A percentile compares a stretch with the other conserved stretches of the same genome.
Evolutionary conservation across 73 alveolate species (phyloP).

Genomic region (Symbiodinium natans): DNA sequence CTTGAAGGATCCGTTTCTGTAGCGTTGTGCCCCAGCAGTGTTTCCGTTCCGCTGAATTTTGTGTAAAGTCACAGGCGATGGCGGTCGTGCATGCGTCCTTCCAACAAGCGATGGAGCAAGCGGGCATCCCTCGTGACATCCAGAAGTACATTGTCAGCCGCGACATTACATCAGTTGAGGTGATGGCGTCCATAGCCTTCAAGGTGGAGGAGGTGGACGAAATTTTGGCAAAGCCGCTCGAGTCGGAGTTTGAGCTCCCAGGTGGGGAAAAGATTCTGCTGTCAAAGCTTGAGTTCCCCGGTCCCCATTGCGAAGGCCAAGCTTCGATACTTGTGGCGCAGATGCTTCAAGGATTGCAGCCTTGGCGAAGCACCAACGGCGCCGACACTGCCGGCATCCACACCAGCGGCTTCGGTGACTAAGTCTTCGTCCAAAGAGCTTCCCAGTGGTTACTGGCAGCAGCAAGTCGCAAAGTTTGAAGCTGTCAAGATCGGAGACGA

Average conservation of each 20-base stretch:
- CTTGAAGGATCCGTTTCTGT: too few relatives aligned
- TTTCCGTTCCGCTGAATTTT: not conserved
- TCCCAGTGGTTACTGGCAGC: not conserved
- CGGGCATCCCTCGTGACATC: not conserved
- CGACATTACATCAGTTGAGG: not conserved
- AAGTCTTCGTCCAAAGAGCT: not conserved
- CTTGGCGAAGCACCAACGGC: not conserved
- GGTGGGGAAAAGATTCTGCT: not conserved
- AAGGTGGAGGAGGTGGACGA: not conserved
- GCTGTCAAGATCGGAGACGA: not conserved
- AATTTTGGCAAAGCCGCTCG: not conserved
- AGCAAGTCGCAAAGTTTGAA: not conserved
- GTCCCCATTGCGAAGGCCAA: not conserved
- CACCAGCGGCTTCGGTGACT: too few relatives aligned
- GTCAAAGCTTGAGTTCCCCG: not conserved
- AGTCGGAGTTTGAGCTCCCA: not conserved
- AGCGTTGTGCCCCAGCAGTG: not conserved
- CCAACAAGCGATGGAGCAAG: not conserved
- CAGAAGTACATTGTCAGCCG: not conserved
- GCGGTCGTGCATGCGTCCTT: not conserved
- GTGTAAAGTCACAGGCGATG: not conserved
- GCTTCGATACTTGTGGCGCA: not conserved
- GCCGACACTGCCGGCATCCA: not conserved
- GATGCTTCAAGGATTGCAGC: too few relatives aligned
- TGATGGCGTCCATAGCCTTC: not conserved